Conservation (phyloP, 2,329 filamentous ascomycete genomes). For the Tothia fuscella region DNA sequence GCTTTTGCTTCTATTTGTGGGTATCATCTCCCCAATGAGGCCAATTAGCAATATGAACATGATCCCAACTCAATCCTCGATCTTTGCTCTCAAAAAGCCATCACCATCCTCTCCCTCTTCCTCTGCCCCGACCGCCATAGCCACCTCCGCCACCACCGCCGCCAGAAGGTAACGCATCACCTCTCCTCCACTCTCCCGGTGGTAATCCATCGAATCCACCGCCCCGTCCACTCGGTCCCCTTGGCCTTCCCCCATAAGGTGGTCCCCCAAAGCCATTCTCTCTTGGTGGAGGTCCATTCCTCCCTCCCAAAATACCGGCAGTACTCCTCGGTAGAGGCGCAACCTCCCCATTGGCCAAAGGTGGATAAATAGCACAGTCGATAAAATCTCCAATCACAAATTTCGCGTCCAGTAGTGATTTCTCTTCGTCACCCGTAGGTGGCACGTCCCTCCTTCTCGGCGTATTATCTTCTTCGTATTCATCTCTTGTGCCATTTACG, state of each 20-base stretch:
- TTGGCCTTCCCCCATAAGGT: constrained; percentile 14
- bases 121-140: not conserved
- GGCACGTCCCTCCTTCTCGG: constrained; percentile 21
- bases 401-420: constrained; percentile 61
- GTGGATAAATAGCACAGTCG: constrained; percentile 68
- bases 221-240: constrained; percentile 18
- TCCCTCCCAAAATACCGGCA: constrained; percentile 14
- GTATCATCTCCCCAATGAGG: no score
- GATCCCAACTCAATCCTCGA: no score
- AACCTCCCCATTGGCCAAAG: constrained; percentile 61
- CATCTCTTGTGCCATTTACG: constrained; percentile 21
- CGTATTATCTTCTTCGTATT: constrained; percentile 29
- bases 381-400: constrained; percentile 88
- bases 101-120: constrained; percentile 8
- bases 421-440: constrained; percentile 30
- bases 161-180: constrained; percentile 18
- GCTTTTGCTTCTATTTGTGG: no score
- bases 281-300: constrained; percentile 24
- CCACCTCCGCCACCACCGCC: not conserved
- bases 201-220: constrained; percentile 19
- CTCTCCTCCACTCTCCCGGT: constrained; percentile 26
- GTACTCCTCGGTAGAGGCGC: constrained; percentile 45
- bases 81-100: no score
- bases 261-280: constrained; percentile 18
- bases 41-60: no score